Base-by-base conservation (phyloP, 2,329 filamentous ascomycete genomes). In the Thielaviopsis punctulata region DNA sequence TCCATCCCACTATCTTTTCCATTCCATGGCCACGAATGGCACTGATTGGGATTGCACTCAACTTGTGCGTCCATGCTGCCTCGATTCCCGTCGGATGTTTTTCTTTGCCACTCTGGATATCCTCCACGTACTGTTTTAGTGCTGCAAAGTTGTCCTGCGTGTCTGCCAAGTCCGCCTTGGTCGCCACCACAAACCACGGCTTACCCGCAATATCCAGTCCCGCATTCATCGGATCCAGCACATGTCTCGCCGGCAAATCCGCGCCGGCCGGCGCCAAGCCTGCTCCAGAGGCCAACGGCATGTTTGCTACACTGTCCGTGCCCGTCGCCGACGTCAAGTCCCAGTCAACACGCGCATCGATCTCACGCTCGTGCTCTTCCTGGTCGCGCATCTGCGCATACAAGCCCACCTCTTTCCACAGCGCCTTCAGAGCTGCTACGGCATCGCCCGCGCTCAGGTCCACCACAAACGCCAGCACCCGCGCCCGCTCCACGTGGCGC, bases 151-250 rank as follows among this genome's bases (percentile, higher is more conserved):
- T 93, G 22, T 79, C 75, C 63, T 88, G 77, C 1, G 92, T 94
- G 2, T 75, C 76, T 3, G 81, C 77, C 52, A 94, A 64, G 63
- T 96, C 90, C 1, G 86, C 89, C 67, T 96, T 96, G 19, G 89
- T 95, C 1, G 86, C 90, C 44, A 95, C 80, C 4, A 95, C 89
- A 61, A 94, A 92, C 92, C 92, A 98, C 1, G 92, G 89, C 68
- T 98, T 98, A 30, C 77, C 78, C n/a, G 85, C 84, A 58, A 96
- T 93, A 41, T 83, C 79, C n/a, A 85, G 63, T n/a, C 65, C 71
- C 3, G 65, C 63, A 43, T 61, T 57, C 57, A 48, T 57, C 5
- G 60, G 58, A 1, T 58, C 52, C n/a, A 57, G 50, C 3, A 59
- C 58, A 9, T 60, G 61, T 41, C 63, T 65, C 19, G 63, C 62